Conservation (phyloP, 2,329 filamentous ascomycete genomes). For the Monilinia fructigena region DNA sequence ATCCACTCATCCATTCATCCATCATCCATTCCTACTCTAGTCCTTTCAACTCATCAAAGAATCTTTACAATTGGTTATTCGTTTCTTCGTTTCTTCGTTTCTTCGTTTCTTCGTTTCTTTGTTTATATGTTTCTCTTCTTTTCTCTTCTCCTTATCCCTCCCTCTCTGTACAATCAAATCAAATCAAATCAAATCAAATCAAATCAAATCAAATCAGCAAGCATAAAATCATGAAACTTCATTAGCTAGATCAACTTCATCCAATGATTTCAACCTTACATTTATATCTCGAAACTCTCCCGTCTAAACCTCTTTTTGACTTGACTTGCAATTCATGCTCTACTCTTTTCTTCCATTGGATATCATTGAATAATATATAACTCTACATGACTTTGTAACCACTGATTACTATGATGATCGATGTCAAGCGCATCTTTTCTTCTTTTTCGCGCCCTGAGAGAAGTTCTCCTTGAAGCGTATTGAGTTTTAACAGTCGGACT, state of each 20-base stretch:
- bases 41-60: neutral
- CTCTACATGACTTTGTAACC: neutral
- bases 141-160: neutral
- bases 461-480: slow-evolving; percentile 16
- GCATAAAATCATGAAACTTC: slow-evolving; percentile 31
- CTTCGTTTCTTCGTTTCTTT: neutral
- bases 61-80: neutral
- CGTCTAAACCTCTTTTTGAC: slow-evolving; percentile 7
- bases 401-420: slow-evolving; percentile 23
- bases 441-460: slow-evolving; percentile 20
- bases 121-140: too few relatives aligned
- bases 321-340: slow-evolving; percentile 15
- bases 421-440: slow-evolving; percentile 23
- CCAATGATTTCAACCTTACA: slow-evolving; percentile 31
- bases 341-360: neutral
- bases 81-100: neutral
- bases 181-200: too few relatives aligned
- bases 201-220: too few relatives aligned
- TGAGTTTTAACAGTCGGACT: slow-evolving; percentile 19
- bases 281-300: slow-evolving; percentile 31
- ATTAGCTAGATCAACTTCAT: slow-evolving; percentile 26
- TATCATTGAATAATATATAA: too few relatives aligned
- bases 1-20: too few relatives aligned
- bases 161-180: neutral
- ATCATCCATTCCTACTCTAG: too few relatives aligned